Evolutionary conservation across 2,329 filamentous ascomycete species (phyloP), one percentile per base, ranked within the genome.

Genomic region (Phialemoniopsis sp.): DNA sequence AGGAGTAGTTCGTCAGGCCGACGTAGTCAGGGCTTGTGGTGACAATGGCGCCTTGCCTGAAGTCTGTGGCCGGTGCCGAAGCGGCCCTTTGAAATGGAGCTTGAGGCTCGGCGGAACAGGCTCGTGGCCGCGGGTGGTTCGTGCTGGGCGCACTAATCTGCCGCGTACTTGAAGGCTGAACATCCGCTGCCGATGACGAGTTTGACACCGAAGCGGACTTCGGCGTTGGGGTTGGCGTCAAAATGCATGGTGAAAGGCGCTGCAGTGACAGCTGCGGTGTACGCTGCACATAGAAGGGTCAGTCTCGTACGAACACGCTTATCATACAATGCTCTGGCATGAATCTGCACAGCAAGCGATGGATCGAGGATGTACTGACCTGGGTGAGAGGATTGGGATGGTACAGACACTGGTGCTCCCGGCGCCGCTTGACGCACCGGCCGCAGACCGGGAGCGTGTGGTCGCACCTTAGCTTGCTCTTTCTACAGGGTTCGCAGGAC

Each of bases 401-500:
- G 29, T 61, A 62, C 18, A 57, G 48, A 41, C 59, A 62, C 34
- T 52, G 50, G 15, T 58, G 52, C 4, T 38, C 49, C 30, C 54
- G 53, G 32, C 47, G 48, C 19, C 53, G 51, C 46, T 44, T 57
- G 30, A 61, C 45, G 42, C 58, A 62, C 19, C 58, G 51, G 34
- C 53, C 53, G 38, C 59, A 62, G 19, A 42, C 44, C 15, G 59
- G 59, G n/a, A 60, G 51, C 38, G 53, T 47, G 49, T 62, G 59
- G 42, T 62, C 58, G 43, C 58, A 62, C 37, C 50, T 52, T 28
- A 62, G 47, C 43, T 62, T 62, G 37, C 54, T 58, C 45, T 57
- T 56, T 39, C 59, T 56, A 49, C 51, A 55, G 36, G 52, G 53
- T 43, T 59, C 56, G 29, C 56, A 59, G 17, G 56, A 60, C 47